These are phyloP conservation scores for Nyctanthes arbortristis DNA, from an alignment of 257 asterid species.

Conservation along the genomic window DNA sequence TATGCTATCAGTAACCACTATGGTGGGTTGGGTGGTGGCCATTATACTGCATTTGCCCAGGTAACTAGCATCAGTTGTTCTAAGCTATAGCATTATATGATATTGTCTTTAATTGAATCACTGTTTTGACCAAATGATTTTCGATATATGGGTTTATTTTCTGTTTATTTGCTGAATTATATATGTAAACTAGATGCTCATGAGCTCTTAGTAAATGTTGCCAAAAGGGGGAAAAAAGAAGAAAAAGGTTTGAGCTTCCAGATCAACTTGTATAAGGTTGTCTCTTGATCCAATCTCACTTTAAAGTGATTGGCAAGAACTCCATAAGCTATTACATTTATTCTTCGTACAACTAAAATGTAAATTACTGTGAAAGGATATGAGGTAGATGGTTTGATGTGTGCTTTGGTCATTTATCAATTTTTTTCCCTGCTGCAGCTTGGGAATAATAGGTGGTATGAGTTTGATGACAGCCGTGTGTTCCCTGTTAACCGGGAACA, in stretches of 20 bases:
- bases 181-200: not conserved
- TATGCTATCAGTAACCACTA: slow-evolving; percentile 77
- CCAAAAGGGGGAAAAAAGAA: not conserved
- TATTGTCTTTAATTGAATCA: slow-evolving; percentile 1
- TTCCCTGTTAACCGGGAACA: slow-evolving; percentile 36
- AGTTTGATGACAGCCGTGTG: slow-evolving; percentile 60
- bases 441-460: slow-evolving; percentile 53
- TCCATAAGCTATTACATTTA: not conserved
- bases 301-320: not conserved
- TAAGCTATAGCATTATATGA: slow-evolving; percentile 10
- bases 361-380: not conserved
- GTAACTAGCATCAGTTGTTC: slow-evolving; percentile 47
- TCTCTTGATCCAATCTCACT: not conserved
- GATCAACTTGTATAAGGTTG: not conserved
- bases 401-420: not conserved
- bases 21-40: slow-evolving; percentile 73
- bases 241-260: not conserved
- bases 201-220: not conserved
- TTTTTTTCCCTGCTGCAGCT: slow-evolving; percentile 45
- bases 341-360: not conserved
- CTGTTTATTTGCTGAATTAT: not conserved
- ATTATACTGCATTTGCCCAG: slow-evolving; percentile 70
- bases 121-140: not conserved
- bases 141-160: not conserved
- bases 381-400: not conserved